Conservation (phyloP, 352 stramenopile genomes). For the Pelagophyceae sp. region DNA sequence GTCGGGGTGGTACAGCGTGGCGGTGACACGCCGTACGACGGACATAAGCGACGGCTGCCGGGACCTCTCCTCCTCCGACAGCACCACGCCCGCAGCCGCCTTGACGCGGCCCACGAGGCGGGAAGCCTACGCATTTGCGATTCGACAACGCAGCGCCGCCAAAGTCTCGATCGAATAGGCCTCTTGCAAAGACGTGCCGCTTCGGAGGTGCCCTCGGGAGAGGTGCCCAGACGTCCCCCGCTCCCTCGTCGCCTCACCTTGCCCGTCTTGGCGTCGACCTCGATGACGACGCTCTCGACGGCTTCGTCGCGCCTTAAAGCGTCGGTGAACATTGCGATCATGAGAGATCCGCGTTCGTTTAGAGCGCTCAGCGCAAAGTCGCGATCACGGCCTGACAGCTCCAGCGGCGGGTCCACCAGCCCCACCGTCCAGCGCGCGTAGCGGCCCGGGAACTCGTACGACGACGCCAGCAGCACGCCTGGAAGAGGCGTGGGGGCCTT, state of each 20-base stretch:
- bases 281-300: neutral
- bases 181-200: too few relatives aligned
- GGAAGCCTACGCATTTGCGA: too few relatives aligned
- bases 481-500: too few relatives aligned
- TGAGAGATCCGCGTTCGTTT: slow-evolving; percentile 51
- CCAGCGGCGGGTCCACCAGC: slow-evolving; percentile 65
- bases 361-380: slow-evolving; percentile 59
- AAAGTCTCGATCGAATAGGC: too few relatives aligned
- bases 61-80: slow-evolving; percentile 6
- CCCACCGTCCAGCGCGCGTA: slow-evolving; percentile 71
- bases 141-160: neutral
- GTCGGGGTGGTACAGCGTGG: slow-evolving; percentile 57
- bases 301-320: slow-evolving; percentile 39
- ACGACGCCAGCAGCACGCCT: slow-evolving; percentile 52
- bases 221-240: too few relatives aligned
- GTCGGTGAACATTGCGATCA: slow-evolving; percentile 51
- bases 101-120: neutral
- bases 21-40: slow-evolving; percentile 57
- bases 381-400: slow-evolving; percentile 51
- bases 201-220: too few relatives aligned
- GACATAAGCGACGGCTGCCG: slow-evolving; percentile 64
- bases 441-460: slow-evolving; percentile 65
- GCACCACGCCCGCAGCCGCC: neutral
- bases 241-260: too few relatives aligned
- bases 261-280: neutral